Base-by-base conservation (phyloP, 345 rosid species). In the Eutrema heterophyllum region DNA sequence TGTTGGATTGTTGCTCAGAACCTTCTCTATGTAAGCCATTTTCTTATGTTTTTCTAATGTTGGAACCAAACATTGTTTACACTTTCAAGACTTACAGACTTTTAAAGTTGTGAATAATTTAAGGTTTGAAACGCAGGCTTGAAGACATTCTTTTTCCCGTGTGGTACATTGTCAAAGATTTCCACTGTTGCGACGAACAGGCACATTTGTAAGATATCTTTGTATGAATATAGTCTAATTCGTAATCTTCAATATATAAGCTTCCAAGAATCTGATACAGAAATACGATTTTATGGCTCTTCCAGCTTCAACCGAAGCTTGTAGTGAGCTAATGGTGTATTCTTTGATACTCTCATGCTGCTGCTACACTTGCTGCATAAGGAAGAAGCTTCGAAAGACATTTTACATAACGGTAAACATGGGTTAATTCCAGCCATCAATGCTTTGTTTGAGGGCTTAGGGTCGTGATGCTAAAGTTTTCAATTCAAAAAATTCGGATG, bases 341-440 rank as follows among this genome's bases (percentile, higher is more conserved):
- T 91, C 97, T 3, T 78, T 89, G 81, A 81, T 91, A 79, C 71
- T 91, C 73, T 91, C 98, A 46, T 94, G 98, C 73, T 94, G 97
- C 79, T 94, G 97, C 83, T 94, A 94, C 45, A 91, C 98, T 53
- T 87, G 97, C 70, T 89, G 92, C 29, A 70, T 91, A 32, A 84
- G 98, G 78, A 82, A 85, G 87, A 91, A 88, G 81, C 97, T 94
- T 53, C 88, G 97, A 64, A 86, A 81, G 79, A 83, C 56, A 6
- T 70, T 91, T 62, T 89, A 87, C 73, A 91, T 91, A 60, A 70
- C 78, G 85, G 98, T 94, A 89, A 21, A 7, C 50, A 41, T 72
- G 27, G 0, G 26, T 11, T 29, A 62, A 45, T 38, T 32, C 27
- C 3, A 33, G 10, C 35, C 74, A 70, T 57, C 26, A 32, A 36